These are phyloP conservation scores for Adansonia rubrostipa DNA, from an alignment of 441 rosid genomes.

Conservation along the genomic window DNA sequence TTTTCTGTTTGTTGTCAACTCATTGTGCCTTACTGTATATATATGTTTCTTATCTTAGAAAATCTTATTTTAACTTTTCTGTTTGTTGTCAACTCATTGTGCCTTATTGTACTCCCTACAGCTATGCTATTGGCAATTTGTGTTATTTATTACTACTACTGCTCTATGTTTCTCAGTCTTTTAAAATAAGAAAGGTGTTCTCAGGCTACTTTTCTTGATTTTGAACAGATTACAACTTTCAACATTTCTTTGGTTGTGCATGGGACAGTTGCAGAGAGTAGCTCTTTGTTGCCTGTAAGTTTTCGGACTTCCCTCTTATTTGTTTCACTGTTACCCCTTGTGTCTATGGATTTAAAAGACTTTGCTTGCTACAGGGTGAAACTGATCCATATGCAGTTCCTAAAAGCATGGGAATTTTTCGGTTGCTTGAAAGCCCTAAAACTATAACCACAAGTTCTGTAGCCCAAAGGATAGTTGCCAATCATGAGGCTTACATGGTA, in stretches of 20 bases:
- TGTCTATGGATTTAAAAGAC: slow-evolving; percentile 7
- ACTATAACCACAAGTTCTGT: slow-evolving; percentile 74
- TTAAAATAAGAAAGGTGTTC: background rate
- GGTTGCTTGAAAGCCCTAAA: slow-evolving; percentile 76
- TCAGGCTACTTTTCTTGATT: slow-evolving; percentile 1
- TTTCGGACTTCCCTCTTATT: slow-evolving; percentile 2
- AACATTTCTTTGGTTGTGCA: slow-evolving; percentile 85
- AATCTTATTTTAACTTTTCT: background rate
- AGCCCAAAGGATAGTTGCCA: slow-evolving; percentile 79
- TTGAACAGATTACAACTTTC: slow-evolving; percentile 79
- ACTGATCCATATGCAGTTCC: slow-evolving; percentile 80
- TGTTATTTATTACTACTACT: background rate
- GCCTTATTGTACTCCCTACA: background rate
- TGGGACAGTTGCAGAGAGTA: slow-evolving; percentile 83
- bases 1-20: background rate
- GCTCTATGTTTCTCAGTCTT: background rate
- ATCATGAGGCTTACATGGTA: slow-evolving; percentile 87
- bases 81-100: slow-evolving; percentile 6
- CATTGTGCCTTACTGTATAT: background rate
- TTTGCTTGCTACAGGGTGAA: slow-evolving; percentile 52
- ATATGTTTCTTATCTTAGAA: background rate
- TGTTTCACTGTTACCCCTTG: background rate
- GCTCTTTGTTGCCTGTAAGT: slow-evolving; percentile 47
- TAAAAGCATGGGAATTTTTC: slow-evolving; percentile 79
- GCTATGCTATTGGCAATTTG: background rate